Percentiles rank a stretch among this genome's conserved stretches.
phyloP scores from a whole-genome alignment of 192 early-diverging fungal genomes.

The Gryganskiella cystojenkinii region DNA sequence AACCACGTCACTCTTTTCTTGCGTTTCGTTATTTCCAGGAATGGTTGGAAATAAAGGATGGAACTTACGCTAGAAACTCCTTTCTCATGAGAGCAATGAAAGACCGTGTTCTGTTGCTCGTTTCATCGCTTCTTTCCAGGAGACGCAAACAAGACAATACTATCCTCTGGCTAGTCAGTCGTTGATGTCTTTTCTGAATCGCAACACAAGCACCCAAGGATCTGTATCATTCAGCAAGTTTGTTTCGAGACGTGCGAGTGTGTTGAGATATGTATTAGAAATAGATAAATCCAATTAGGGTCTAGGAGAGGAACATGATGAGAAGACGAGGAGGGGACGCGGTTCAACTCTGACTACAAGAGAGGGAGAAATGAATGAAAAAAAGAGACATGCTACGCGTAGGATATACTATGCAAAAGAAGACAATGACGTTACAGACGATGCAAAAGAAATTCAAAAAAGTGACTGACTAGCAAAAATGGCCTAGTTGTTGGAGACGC shows the following conservation, averaged over 20 bases:
- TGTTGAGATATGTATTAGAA: background rate
- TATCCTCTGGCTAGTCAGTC: too few relatives aligned
- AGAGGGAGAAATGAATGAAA: background rate
- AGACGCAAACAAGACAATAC: too few relatives aligned
- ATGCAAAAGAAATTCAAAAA: background rate
- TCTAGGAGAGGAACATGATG: background rate
- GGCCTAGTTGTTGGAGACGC: background rate
- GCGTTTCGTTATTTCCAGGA: too few relatives aligned
- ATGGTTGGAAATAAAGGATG: too few relatives aligned
- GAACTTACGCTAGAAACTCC: too few relatives aligned
- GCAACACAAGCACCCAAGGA: too few relatives aligned
- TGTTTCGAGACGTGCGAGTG: background rate
- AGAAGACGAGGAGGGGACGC: background rate
- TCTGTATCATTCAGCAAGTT: background rate
- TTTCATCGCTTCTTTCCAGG: too few relatives aligned
- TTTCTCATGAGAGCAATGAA: too few relatives aligned
- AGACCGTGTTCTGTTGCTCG: too few relatives aligned
- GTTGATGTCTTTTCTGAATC: too few relatives aligned
- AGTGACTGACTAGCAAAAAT: too few relatives aligned
- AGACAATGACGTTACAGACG: background rate
- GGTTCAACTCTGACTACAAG: conserved; percentile 14
- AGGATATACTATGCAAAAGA: conserved; percentile 1
- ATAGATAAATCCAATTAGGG: background rate
- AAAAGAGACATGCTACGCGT: background rate
- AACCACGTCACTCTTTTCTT: too few relatives aligned